Conservation (phyloP, 208 protist genomes). For the Naegleria lovaniensis region DNA sequence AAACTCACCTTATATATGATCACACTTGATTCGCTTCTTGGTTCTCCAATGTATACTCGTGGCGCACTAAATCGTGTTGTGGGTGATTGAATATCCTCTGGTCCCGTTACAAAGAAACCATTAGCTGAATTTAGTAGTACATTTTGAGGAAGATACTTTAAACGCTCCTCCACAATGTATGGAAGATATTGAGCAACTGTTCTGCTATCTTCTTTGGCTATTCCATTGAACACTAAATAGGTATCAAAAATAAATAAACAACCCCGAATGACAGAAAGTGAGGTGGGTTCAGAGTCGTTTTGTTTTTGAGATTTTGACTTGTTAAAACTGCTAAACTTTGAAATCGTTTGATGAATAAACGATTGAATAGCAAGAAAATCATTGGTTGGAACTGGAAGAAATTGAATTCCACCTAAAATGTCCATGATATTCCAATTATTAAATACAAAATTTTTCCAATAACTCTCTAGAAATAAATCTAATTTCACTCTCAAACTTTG, state of each 20-base stretch:
- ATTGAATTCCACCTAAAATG: neutral
- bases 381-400: neutral
- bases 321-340: neutral
- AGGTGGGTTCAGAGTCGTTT: neutral
- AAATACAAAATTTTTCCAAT: neutral
- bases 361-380: neutral
- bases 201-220: neutral
- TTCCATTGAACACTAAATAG: neutral
- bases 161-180: neutral
- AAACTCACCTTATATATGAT: neutral
- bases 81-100: neutral
- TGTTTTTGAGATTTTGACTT: neutral
- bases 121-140: neutral
- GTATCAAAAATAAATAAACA: neutral
- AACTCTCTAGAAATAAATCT: neutral
- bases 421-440: neutral
- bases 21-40: neutral
- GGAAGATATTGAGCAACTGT: neutral
- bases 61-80: neutral
- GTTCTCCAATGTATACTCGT: neutral
- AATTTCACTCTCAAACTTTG: neutral
- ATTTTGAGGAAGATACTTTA: neutral
- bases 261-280: neutral
- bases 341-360: neutral
- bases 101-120: neutral